A percentile compares a stretch with the other conserved stretches of the same genome.
Evolutionary conservation across 352 stramenopile genomes (phyloP).

Genomic region (Pythium aristosporum): DNA sequence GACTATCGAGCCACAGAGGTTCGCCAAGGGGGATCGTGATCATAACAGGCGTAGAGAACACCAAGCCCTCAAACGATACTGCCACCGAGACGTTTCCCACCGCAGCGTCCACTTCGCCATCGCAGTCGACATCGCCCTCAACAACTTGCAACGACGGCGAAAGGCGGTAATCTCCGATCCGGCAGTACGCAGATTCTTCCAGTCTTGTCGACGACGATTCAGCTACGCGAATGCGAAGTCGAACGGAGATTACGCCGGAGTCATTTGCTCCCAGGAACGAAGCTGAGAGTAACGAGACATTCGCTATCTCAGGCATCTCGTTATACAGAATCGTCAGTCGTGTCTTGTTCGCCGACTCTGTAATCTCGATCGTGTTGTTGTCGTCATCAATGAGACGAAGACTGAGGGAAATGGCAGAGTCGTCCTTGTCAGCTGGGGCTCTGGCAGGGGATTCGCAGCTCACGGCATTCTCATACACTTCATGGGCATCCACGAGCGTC

Average conservation of each 20-base stretch:
- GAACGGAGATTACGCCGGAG: not conserved
- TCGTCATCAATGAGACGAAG: not conserved
- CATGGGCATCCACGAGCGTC: not conserved
- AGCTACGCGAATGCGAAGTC: not conserved
- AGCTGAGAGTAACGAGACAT: not conserved
- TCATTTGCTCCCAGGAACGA: not conserved
- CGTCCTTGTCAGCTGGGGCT: not conserved
- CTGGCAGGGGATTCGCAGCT: slow-evolving; percentile 9
- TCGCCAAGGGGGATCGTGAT: slow-evolving; percentile 5
- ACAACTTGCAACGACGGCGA: not conserved
- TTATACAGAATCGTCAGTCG: slow-evolving; percentile 5
- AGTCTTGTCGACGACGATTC: not conserved
- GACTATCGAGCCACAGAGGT: not conserved
- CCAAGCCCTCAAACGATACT: not conserved
- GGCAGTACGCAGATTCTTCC: slow-evolving; percentile 3
- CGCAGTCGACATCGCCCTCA: slow-evolving; percentile 1
- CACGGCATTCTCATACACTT: slow-evolving; percentile 18
- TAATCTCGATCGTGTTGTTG: slow-evolving; percentile 6
- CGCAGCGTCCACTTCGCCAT: not conserved
- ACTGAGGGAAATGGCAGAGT: not conserved
- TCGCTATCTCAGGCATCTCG: not conserved
- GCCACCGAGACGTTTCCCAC: not conserved
- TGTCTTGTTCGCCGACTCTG: not conserved
- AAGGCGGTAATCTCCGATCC: slow-evolving; percentile 2
- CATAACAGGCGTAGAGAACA: slow-evolving; percentile 10